Conservation (phyloP, 2,329 filamentous ascomycete species). For the Fusarium robinianum region DNA sequence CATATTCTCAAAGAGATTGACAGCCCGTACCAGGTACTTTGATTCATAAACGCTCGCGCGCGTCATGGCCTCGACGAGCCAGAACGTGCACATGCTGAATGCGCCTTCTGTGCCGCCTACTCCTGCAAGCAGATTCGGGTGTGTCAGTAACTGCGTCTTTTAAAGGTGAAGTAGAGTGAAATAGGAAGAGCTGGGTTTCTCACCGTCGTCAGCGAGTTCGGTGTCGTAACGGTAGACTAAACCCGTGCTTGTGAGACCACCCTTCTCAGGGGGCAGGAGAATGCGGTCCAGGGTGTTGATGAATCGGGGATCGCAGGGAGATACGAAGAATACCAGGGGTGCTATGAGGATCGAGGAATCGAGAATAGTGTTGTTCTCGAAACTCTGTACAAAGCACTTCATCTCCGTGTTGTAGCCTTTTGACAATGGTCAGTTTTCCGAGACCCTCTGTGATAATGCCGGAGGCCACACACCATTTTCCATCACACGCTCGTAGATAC, state of each 20-base stretch:
- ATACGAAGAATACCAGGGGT: conserved; percentile 78
- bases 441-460: too few relatives aligned
- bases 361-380: conserved; percentile 70
- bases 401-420: conserved; percentile 72
- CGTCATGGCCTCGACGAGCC: conserved; percentile 79
- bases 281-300: conserved; percentile 73
- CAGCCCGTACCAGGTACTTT: conserved; percentile 64
- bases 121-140: conserved; percentile 47
- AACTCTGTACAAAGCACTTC: conserved; percentile 74
- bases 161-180: background rate
- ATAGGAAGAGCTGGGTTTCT: conserved; percentile 21
- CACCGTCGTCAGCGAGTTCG: conserved; percentile 69
- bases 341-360: conserved; percentile 78
- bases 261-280: conserved; percentile 72
- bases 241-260: conserved; percentile 74
- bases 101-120: conserved; percentile 76
- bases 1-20: conserved; percentile 78
- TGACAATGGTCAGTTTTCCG: conserved; percentile 25
- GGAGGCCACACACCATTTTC: conserved; percentile 54
- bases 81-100: conserved; percentile 83
- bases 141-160: conserved; percentile 9
- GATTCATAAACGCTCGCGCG: conserved; percentile 67
- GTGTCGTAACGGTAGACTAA: conserved; percentile 78
- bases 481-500: conserved; percentile 77
- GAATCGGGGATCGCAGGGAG: conserved; percentile 77